Percentiles rank a stretch among this genome's conserved stretches.
Evolutionary conservation across 352 stramenopile genomes (phyloP).

Genomic region (Phytophthora litchii): DNA sequence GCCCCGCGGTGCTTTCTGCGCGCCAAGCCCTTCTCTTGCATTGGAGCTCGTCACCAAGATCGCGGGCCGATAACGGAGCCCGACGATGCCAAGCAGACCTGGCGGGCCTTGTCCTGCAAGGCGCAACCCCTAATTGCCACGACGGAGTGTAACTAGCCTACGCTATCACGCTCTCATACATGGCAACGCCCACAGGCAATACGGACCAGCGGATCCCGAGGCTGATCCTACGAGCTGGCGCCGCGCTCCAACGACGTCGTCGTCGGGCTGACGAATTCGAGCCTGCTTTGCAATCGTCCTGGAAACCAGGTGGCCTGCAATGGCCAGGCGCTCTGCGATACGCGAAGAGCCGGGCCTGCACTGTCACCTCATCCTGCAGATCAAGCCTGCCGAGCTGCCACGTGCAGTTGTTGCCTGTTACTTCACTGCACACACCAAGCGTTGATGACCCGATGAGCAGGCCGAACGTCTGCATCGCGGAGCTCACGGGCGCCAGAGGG

Average conservation of each 20-base stretch:
- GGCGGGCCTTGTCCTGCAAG: too few species aligned
- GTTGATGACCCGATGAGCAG: constrained; percentile 15
- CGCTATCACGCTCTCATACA: background rate
- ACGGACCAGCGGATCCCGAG: constrained; percentile 23
- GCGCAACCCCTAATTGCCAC: too few species aligned
- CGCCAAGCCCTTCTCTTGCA: constrained; percentile 36
- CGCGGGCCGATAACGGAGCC: constrained; percentile 10
- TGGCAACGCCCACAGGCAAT: background rate
- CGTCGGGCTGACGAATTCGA: constrained; percentile 1
- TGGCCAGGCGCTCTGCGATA: constrained; percentile 31
- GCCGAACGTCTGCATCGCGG: background rate
- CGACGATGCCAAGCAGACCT: background rate
- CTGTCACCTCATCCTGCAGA: constrained; percentile 23
- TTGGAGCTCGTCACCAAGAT: constrained; percentile 36
- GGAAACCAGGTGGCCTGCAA: constrained; percentile 32
- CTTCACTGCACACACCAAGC: constrained; percentile 13
- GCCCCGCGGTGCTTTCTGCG: constrained; percentile 19
- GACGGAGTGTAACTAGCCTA: too few species aligned
- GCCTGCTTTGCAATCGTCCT: constrained; percentile 29
- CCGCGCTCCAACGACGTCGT: constrained; percentile 10
- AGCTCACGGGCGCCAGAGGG: constrained; percentile 6
- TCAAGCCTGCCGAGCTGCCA: constrained; percentile 9
- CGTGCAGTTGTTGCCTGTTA: constrained; percentile 15
- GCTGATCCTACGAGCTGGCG: constrained; percentile 27
- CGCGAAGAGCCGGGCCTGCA: constrained; percentile 23